Base-by-base conservation (phyloP, 306 rosid species). In the Prunus fruticosa region DNA sequence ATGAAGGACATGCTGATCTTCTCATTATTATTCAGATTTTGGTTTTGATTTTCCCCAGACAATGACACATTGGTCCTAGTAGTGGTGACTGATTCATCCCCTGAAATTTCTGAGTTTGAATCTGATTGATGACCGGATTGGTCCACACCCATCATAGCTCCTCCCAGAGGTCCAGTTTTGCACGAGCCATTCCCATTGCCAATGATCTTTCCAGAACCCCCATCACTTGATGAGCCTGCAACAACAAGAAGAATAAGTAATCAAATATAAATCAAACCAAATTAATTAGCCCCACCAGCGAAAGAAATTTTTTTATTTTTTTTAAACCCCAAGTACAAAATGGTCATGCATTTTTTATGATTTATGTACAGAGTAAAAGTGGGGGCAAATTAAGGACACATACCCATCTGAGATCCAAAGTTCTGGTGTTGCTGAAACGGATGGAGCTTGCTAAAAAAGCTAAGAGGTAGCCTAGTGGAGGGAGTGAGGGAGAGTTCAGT, bases 71-170 rank as follows among this genome's bases (percentile, higher is more conserved):
- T 85, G 63, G 82, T 62, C 84, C 73, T 82, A 50, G 83, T 84
- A 81, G 92, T 88, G 49, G 69, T 83, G 57, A 82, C 92, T 66
- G 98, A 93, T 80, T 88, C 97, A 20, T 88, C 92, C 38, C 79
- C 91, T 51, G 98, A 87, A 41, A 80, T 73, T 54, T 91, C 98
- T 64, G 97, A 93, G 80, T 84, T 91, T 53, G 93, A 89, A 61
- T 87, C 97, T 65, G 97, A 87, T 74, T 81, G 81, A 79, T 34
- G 47, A 1, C 88, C 91, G 43, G 86, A 85, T 54, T 81, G 86
- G 74, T 84, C 90, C 88, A 73, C 73, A 22, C 68, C 83, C 80
- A 34, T 63, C 65, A 65, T 74, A 1, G 56, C 64, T 43, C 71
- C 83, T 38, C 46, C 70, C 64, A 57, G 57, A 2, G 28, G n/a